These are phyloP conservation scores for Rhodamnia rubescens DNA, from an alignment of 345 rosid species.

Conservation along the genomic window DNA sequence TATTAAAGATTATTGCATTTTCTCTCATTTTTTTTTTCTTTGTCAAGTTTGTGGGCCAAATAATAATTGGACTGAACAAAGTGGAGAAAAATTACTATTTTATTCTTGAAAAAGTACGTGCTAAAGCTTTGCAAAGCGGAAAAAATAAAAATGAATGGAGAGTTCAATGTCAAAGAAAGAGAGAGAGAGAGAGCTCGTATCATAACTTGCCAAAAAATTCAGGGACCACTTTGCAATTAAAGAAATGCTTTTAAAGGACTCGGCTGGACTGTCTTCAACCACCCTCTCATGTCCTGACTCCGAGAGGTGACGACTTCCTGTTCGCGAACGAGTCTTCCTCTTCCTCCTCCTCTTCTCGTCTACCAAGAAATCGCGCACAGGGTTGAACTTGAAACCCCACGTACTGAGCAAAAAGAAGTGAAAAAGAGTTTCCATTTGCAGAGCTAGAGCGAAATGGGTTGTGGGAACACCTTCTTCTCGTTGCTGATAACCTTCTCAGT, in stretches of 20 bases:
- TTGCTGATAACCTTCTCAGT: slow-evolving; percentile 60
- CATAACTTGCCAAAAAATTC: neutral
- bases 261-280: neutral
- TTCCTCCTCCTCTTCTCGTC: neutral
- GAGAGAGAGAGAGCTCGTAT: too few species aligned
- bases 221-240: neutral
- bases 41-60: too few species aligned
- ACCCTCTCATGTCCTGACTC: neutral
- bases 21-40: too few species aligned
- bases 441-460: slow-evolving; percentile 48
- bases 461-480: slow-evolving; percentile 63
- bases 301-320: neutral
- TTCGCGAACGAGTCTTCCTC: neutral
- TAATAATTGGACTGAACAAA: too few species aligned
- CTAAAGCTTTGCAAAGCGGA: too few species aligned
- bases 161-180: neutral
- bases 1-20: too few species aligned
- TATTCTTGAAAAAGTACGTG: too few species aligned
- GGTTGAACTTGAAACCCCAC: neutral
- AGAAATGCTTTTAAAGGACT: neutral
- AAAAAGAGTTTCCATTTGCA: neutral
- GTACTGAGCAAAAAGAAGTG: neutral
- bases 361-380: neutral
- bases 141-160: too few species aligned
- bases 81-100: too few species aligned